phyloP scores from a whole-genome alignment of 257 asterid species.

The Mitragyna speciosa region DNA sequence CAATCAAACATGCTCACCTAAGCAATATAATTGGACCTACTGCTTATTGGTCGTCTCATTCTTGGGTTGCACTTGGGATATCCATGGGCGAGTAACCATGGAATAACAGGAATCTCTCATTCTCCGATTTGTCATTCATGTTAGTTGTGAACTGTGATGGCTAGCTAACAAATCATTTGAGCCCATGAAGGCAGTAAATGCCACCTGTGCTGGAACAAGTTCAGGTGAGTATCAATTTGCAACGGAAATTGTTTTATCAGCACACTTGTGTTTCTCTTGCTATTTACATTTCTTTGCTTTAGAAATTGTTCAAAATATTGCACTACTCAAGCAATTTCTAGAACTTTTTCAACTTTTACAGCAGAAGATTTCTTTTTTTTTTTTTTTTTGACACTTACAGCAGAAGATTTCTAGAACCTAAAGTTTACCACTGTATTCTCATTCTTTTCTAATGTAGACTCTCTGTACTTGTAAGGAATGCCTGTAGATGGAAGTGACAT shows the following conservation, averaged over 20 bases:
- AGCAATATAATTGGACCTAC: no score
- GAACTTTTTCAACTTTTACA: neutral
- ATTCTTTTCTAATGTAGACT: neutral
- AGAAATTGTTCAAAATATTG: neutral
- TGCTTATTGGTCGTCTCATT: no score
- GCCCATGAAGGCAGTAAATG: neutral
- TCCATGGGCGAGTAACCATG: no score
- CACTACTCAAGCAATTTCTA: neutral
- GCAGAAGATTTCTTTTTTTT: no score
- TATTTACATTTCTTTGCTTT: neutral
- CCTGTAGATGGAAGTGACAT: neutral
- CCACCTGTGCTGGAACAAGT: neutral
- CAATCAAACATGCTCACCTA: no score
- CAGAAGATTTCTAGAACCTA: neutral
- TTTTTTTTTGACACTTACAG: no score
- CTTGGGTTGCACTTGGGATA: neutral
- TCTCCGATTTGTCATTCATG: no score
- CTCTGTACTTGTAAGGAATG: neutral
- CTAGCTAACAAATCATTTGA: neutral
- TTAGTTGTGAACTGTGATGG: neutral
- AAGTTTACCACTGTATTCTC: neutral
- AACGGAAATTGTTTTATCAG: neutral
- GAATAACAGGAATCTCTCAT: neutral
- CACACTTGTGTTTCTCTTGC: neutral
- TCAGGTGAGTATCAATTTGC: neutral